A percentile compares a stretch with the other conserved stretches of the same genome.
These are phyloP conservation scores for Tremella fuciformis DNA, from an alignment of 768 basidiomycete genomes.

Conservation along the genomic window DNA sequence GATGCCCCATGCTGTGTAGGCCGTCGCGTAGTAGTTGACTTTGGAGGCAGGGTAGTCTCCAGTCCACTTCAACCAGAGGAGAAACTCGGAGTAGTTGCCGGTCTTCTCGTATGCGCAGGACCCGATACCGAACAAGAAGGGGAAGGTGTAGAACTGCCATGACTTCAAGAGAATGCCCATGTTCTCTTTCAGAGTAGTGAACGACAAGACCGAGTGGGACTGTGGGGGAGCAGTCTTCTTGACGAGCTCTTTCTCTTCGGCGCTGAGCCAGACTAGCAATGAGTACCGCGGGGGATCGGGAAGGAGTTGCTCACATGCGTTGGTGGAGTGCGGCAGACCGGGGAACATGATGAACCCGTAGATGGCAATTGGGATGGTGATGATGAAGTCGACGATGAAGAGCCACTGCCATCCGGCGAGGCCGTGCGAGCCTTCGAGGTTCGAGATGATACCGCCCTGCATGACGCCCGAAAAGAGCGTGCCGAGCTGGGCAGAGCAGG, in stretches of 20 bases:
- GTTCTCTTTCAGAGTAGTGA: slow-evolving; percentile 3
- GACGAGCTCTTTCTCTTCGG: slow-evolving; percentile 52
- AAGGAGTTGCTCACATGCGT: slow-evolving; percentile 5
- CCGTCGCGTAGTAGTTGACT: slow-evolving; percentile 41
- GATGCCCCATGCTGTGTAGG: slow-evolving; percentile 36
- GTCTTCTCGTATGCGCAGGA: slow-evolving; percentile 29
- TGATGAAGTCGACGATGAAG: slow-evolving; percentile 26
- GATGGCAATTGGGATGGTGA: slow-evolving; percentile 61
- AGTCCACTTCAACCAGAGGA: slow-evolving; percentile 23
- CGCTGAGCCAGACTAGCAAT: slow-evolving; percentile 59
- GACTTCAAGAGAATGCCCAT: slow-evolving; percentile 13
- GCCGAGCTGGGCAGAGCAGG: slow-evolving; percentile 33
- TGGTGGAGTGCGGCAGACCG: slow-evolving; percentile 64
- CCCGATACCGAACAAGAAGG: slow-evolving; percentile 26
- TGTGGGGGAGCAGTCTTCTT: slow-evolving; percentile 23
- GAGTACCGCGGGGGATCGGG: too few relatives aligned
- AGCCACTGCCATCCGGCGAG: slow-evolving; percentile 32
- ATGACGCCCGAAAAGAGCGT: slow-evolving; percentile 41
- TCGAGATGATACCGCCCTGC: slow-evolving; percentile 35
- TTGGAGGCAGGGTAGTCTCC: slow-evolving; percentile 11
- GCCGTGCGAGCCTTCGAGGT: slow-evolving; percentile 27
- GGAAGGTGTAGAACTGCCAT: slow-evolving; percentile 36
- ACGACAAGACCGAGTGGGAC: slow-evolving; percentile 25
- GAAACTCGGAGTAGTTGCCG: slow-evolving; percentile 31
- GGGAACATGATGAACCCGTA: slow-evolving; percentile 73